Percentiles rank a stretch among this genome's conserved stretches.
Conservation (phyloP, 2,329 filamentous ascomycete genomes). For the Aureobasidium leucospermi region DNA sequence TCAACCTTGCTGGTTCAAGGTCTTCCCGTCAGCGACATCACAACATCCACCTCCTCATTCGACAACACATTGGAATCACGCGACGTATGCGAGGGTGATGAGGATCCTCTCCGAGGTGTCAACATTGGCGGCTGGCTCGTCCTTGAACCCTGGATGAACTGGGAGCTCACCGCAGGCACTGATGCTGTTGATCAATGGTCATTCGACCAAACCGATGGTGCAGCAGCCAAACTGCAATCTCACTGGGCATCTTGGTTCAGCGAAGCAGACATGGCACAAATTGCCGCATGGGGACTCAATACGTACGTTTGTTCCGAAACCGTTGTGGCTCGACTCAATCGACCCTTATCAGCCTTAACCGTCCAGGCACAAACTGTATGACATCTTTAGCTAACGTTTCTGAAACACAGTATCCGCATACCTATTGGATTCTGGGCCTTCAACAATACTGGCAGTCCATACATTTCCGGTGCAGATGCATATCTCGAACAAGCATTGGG, state of each 20-base stretch:
- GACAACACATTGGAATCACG: neutral
- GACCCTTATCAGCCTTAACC: constrained; percentile 1
- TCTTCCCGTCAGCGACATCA: neutral
- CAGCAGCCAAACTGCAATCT: constrained; percentile 23
- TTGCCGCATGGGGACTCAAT: constrained; percentile 31
- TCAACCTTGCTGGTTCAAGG: constrained; percentile 13
- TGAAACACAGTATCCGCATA: constrained; percentile 39
- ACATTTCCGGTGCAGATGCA: constrained; percentile 43
- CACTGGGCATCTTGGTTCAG: constrained; percentile 35
- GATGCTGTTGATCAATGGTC: constrained; percentile 32
- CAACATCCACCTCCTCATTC: neutral
- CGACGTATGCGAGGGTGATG: constrained; percentile 28
- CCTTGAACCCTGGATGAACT: constrained; percentile 34
- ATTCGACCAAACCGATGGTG: constrained; percentile 28
- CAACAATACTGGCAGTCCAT: constrained; percentile 43
- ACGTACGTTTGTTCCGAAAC: constrained; percentile 3
- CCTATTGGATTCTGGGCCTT: constrained; percentile 56
- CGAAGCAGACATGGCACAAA: constrained; percentile 36
- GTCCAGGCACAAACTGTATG: neutral
- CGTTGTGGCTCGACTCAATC: neutral
- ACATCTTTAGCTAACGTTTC: constrained; percentile 1
- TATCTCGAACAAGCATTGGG: constrained; percentile 50
- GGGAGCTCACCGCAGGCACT: constrained; percentile 19
- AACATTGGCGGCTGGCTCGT: constrained; percentile 48
- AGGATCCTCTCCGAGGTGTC: constrained; percentile 41